Base-by-base conservation (phyloP, 257 asterid genomes). In the Jaltomata sinuosa region DNA sequence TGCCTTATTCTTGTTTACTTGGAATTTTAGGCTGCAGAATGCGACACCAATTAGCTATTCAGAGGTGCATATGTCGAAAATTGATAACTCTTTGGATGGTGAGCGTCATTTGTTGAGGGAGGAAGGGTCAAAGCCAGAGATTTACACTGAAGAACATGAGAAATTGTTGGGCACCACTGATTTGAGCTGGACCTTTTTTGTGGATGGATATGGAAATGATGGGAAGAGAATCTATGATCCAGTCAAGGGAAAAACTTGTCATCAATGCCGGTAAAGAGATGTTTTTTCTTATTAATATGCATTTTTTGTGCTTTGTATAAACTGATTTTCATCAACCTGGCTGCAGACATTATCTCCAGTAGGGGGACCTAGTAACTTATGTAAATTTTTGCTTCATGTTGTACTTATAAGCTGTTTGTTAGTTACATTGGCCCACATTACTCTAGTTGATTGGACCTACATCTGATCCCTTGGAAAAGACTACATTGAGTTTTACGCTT, bases 141-240 rank as follows among this genome's bases (percentile, higher is more conserved):
- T 92, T 82, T 97, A 97, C 88, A 91, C 97, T 0, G 98, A 97
- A 71, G 98, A 95, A 72, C 97, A 97, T 84, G 97, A 92, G 83
- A 93, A 91, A 80, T 74, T 93, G 94, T 87, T 97, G 89, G 99
- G 99, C 18, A 90, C 90, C 90, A 91, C 97, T 76, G 98, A 94
- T 81, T 86, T 59, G 94, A 89, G 87, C 76, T 97, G 99, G 98
- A 89, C 92, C 21, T 91, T 84, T 53, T 95, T 95, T 69, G 97
- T 97, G 77, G 99, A 97, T 85, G 99, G 99, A 86, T 91, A 77
- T 85, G 97, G 97, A 40, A 89, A 83, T 62, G 97, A 95, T 67
- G 98, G 99, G 84, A 94, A 93, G 90, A 92, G 98, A 40, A 92
- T 94, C 84, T 97, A 97, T 84, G 98, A 97, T 92, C 93, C 96